phyloP scores from a whole-genome alignment of 371 early-diverging fungal genomes.

The Mucor irregularis region DNA sequence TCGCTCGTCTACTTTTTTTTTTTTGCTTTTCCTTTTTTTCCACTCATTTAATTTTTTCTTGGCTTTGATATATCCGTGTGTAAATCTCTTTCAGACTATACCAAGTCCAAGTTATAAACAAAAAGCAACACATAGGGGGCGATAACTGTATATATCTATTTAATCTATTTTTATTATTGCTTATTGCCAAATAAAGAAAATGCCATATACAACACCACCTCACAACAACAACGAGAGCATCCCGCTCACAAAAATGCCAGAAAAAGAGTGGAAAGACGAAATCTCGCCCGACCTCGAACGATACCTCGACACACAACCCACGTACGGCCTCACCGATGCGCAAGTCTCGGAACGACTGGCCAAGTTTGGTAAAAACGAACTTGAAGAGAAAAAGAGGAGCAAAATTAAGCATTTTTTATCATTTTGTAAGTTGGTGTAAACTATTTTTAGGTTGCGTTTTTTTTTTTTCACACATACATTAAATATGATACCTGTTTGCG shows the following conservation, averaged over 20 bases:
- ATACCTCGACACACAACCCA: constrained; percentile 69
- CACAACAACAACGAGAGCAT: constrained; percentile 11
- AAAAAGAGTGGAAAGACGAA: constrained; percentile 50
- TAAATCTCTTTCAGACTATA: no score
- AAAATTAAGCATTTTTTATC: constrained; percentile 85
- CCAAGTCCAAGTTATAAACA: no score
- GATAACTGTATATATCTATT: no score
- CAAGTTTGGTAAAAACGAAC: constrained; percentile 72
- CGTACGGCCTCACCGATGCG: constrained; percentile 57
- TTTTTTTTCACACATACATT: no score
- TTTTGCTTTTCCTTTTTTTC: no score
- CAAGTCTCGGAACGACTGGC: constrained; percentile 64
- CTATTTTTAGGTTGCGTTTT: background rate
- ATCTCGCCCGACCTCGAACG: constrained; percentile 72
- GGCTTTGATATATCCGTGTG: no score
- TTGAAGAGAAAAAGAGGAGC: constrained; percentile 82
- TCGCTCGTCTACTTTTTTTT: no score
- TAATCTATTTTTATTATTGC: no score
- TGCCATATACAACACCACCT: background rate
- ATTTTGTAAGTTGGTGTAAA: constrained; percentile 56
- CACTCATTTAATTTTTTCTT: no score
- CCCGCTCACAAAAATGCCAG: constrained; percentile 6
- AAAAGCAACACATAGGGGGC: no score
- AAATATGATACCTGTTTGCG: background rate
- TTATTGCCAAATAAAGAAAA: no score